Evolutionary conservation across 2,329 filamentous ascomycete species (phyloP).

Genomic region (Alternaria alternata): DNA sequence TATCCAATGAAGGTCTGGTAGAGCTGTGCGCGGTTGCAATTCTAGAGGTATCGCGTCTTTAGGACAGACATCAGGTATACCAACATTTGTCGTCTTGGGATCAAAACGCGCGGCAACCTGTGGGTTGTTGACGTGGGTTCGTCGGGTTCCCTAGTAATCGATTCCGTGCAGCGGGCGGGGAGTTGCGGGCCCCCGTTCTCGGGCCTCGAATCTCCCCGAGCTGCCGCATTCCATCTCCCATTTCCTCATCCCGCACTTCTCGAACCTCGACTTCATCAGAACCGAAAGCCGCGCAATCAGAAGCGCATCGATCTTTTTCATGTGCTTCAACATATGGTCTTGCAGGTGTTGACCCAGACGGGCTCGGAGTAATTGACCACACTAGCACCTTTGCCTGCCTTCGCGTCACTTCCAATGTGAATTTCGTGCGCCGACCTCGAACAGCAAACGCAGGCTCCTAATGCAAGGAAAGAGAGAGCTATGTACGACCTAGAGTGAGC

Average conservation of each 20-base stretch:
- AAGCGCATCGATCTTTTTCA: too few relatives aligned
- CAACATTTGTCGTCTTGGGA: background rate
- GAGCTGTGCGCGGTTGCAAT: too few relatives aligned
- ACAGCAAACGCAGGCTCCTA: too few relatives aligned
- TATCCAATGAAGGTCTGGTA: background rate
- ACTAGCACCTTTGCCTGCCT: background rate
- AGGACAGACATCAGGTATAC: background rate
- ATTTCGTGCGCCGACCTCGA: too few relatives aligned
- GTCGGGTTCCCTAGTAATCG: background rate
- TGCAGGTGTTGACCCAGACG: background rate
- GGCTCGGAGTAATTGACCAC: background rate
- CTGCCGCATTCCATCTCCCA: background rate
- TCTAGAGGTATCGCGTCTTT: background rate
- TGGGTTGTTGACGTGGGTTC: background rate
- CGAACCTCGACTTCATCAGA: background rate
- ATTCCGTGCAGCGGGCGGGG: background rate
- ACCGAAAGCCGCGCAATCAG: too few relatives aligned
- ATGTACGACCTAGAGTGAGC: too few relatives aligned
- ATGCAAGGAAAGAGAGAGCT: too few relatives aligned
- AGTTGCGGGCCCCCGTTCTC: background rate
- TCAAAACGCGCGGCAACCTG: background rate
- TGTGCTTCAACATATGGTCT: background rate
- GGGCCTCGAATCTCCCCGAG: background rate
- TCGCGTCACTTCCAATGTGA: too few relatives aligned
- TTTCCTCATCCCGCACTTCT: background rate